Percentiles rank a stretch among this genome's conserved stretches.
phyloP scores from a whole-genome alignment of 106 monocot genomes.

The Allium cepa region DNA sequence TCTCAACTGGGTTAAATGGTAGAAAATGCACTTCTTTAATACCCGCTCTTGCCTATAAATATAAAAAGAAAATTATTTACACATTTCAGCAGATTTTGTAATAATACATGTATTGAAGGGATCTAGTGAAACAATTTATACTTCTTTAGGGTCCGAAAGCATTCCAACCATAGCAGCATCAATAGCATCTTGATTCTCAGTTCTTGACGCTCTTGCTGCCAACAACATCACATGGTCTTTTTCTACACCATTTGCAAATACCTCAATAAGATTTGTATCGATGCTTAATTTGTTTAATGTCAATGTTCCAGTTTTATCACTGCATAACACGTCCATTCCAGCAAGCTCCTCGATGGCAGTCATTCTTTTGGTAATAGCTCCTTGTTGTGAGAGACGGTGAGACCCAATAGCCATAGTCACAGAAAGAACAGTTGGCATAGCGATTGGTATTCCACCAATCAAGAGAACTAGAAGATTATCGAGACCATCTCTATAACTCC shows the following conservation, averaged over 20 bases:
- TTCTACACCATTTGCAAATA: slow-evolving; percentile 53
- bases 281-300: slow-evolving; percentile 95
- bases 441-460: slow-evolving; percentile 75
- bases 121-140: slow-evolving; percentile 1
- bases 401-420: slow-evolving; percentile 91
- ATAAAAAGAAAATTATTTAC: background rate
- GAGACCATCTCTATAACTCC: slow-evolving; percentile 58
- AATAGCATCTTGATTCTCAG: slow-evolving; percentile 80
- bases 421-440: slow-evolving; percentile 76
- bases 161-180: slow-evolving; percentile 86
- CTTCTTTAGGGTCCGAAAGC: slow-evolving; percentile 86
- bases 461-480: slow-evolving; percentile 67
- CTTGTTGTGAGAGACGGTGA: slow-evolving; percentile 79
- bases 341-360: slow-evolving; percentile 99
- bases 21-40: slow-evolving; percentile 70
- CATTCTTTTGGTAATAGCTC: slow-evolving; percentile 98
- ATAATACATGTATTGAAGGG: background rate
- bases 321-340: slow-evolving; percentile 98
- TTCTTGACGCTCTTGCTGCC: slow-evolving; percentile 74
- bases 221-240: slow-evolving; percentile 60
- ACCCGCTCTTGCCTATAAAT: slow-evolving; percentile 60
- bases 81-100: background rate
- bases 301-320: slow-evolving; percentile 91
- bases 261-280: slow-evolving; percentile 75
- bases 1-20: slow-evolving; percentile 73